Base-by-base conservation (phyloP, 1,284 basidiomycete species). In the Xanthoconium separans region DNA sequence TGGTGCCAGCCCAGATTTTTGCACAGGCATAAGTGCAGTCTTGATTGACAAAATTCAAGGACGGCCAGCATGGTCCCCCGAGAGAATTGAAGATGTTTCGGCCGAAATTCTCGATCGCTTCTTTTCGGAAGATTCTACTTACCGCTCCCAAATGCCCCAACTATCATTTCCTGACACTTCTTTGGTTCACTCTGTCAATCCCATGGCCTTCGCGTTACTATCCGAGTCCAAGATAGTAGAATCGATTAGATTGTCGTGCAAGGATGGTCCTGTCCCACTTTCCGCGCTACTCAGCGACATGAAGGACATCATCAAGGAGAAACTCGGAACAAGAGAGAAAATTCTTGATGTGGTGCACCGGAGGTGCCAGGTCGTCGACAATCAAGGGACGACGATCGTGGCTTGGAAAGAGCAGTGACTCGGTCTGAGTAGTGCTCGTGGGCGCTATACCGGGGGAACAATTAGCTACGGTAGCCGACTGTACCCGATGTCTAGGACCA, bases 1-100 rank as follows among this genome's bases (percentile, higher is more conserved):
- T 65, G 87, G 84, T 56, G 87, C 83, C 36, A 91, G 81, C 64
- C 78, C 85, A 27, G 95, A 98, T 74, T 97, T 98, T 72, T 65
- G 76, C 51, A 85, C 81, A 20, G 95, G 95, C 29, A 89, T 97
- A 36, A 84, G 77, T 15, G 81, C 87, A 44, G 82, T 93, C 29
- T 73, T 98, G 31, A 71, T 89, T 43, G 73, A 85, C n/a, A 93
- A 70, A 73, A 66, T 61, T 60, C 69, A 75, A 55, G 74, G 63
- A 33, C 75, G 80, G 40, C 85, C 90, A 3, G 61, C 70, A 10
- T 95, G 91, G 91, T 76, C 74, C 6, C 92, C 93, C 15, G 65
- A 74, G 20, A 78, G 74, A 4, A 59, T 91, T 36, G 66, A 75
- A 12, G 83, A 85, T 6, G 83, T 93, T 44, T 71, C 81, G 1